Base-by-base conservation (phyloP, 1,284 basidiomycete genomes). In the Sanghuangporus weigelae region DNA sequence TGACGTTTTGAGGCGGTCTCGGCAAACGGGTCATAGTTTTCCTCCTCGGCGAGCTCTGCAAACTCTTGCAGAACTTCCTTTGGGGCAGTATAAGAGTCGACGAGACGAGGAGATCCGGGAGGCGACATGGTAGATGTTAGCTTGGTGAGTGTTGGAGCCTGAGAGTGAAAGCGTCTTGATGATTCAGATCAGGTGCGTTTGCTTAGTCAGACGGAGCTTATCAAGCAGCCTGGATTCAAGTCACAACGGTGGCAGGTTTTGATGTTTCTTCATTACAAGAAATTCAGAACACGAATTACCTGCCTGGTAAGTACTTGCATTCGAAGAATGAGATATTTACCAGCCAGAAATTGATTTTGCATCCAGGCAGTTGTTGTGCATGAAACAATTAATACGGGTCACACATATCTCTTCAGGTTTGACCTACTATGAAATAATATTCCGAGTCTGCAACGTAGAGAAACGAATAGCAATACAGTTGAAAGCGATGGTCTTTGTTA, bases 61-160 rank as follows among this genome's bases (percentile, higher is more conserved):
- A 98, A 98, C 77, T 99, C 97, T 76, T 95, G 86, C 39, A 98
- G 83, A 58, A 99, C 83, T 67, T 99, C 96, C 79, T 95, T 96
- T 7, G 96, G 95, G 49, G 85, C 95, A 59, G 95, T 94, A 76
- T 90, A 95, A 57, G 90, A 92, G 81, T 92, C 90, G 69, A 94
- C 84, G 66, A 92, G 81, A 64, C 77, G 76, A 59, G 78, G 75
- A 54, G 76, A 74, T 39, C 72, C 69, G 57, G 75, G 72, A 51
- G 73, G 71, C 66, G 77, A 71, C 77, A 78, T 78, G 59, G 57
- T 71, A n/a, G 55, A 48, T n/a, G 46, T 51, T 55, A 62, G 56
- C 54, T 57, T 63, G 16, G 50, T 36, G 48, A 35, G 19, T 53
- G 48, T 51, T 21, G n/a, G n/a, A 46, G 44, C 16, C 19, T 23